phyloP scores from a whole-genome alignment of 2,329 filamentous ascomycete species.

The Periconia macrospinosa region DNA sequence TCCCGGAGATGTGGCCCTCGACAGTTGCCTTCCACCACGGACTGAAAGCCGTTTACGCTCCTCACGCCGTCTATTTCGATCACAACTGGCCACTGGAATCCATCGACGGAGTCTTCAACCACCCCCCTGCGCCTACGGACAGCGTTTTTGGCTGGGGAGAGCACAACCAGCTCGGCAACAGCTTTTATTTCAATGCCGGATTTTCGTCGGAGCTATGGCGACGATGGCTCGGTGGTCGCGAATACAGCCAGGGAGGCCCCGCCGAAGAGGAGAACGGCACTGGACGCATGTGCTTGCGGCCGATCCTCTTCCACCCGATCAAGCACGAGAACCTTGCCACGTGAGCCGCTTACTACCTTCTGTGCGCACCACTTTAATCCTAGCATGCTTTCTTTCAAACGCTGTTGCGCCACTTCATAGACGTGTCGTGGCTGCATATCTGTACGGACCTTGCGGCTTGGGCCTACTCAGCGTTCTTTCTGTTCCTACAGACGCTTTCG shows the following conservation, averaged over 20 bases:
- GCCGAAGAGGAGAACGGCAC: constrained; percentile 48
- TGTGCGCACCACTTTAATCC: constrained; percentile 29
- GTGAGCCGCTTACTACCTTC: constrained; percentile 19
- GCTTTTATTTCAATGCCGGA: constrained; percentile 55
- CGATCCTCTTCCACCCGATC: constrained; percentile 52
- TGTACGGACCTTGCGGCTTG: constrained; percentile 10
- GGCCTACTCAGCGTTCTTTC: constrained; percentile 27
- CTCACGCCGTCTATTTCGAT: constrained; percentile 79
- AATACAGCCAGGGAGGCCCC: constrained; percentile 48
- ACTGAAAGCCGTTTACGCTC: constrained; percentile 75
- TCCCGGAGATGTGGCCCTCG: constrained; percentile 78
- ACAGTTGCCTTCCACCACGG: constrained; percentile 75
- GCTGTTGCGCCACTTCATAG: constrained; percentile 24
- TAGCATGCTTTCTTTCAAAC: constrained; percentile 18
- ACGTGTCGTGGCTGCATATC: constrained; percentile 14
- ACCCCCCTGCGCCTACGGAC: constrained; percentile 48
- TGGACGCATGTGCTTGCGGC: constrained; percentile 51
- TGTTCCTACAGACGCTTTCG: constrained; percentile 12
- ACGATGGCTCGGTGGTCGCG: constrained; percentile 52
- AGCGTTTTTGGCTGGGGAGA: constrained; percentile 56
- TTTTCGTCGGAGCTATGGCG: constrained; percentile 53
- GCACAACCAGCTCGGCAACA: constrained; percentile 54
- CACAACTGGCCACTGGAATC: constrained; percentile 64
- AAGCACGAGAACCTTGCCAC: constrained; percentile 50
- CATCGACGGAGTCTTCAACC: constrained; percentile 53